These are phyloP conservation scores for Hemerocallis citrina DNA, from an alignment of 106 monocot species.

Conservation along the genomic window DNA sequence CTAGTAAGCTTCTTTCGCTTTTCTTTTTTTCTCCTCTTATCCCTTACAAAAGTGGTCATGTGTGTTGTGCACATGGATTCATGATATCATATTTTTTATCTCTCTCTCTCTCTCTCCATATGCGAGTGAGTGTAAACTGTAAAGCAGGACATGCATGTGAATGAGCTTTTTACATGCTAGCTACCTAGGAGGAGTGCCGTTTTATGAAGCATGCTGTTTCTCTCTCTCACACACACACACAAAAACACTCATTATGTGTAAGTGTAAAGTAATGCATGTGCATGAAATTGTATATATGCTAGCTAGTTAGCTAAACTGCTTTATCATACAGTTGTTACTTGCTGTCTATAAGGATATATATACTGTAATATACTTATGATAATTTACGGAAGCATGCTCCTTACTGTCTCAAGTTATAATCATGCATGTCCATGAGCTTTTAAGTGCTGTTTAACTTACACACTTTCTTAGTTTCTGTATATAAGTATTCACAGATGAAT, in stretches of 20 bases:
- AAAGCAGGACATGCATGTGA: neutral
- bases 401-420: neutral
- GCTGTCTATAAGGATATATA: too few relatives aligned
- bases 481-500: too few relatives aligned
- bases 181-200: neutral
- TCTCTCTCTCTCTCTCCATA: neutral
- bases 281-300: neutral
- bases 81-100: neutral
- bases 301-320: neutral
- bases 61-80: constrained; percentile 3
- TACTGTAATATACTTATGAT: neutral
- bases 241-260: neutral
- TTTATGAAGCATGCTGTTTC: neutral
- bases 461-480: too few relatives aligned
- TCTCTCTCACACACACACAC: constrained; percentile 11
- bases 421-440: too few relatives aligned
- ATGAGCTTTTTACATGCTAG: neutral
- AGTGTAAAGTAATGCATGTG: neutral
- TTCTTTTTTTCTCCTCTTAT: neutral
- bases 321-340: neutral
- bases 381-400: neutral
- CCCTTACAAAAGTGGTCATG: neutral
- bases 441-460: too few relatives aligned
- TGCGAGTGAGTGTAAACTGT: neutral
- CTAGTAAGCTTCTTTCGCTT: too few relatives aligned